Evolutionary conservation across 164 flowering plant species (phyloP), one percentile per base, ranked within the genome.

Genomic region (Stephania yunnanensis): DNA sequence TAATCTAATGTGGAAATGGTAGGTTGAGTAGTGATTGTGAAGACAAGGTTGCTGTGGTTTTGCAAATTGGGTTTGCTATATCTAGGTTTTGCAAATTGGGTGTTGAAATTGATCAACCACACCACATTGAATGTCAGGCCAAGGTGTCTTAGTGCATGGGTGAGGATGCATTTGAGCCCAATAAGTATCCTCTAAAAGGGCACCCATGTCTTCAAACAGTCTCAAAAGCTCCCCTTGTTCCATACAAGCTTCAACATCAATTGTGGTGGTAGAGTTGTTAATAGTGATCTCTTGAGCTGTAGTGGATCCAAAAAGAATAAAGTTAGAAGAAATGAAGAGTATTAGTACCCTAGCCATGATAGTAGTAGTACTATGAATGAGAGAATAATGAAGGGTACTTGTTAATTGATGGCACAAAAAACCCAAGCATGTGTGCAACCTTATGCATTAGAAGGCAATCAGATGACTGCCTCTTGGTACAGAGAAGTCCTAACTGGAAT

Each of bases 401-500:
- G 20, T 58, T 58, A 58, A 17, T 0, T 5, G 80, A 2, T 2
- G 89, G 92, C 68, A 84, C 74, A 10, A 96, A 84, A 76, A 86
- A 87, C 2, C 83, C 85, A 0, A 96, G 87, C 3, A 96, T 97
- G 0, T 97, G 92, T 0, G 90, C 84, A 4, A 94, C 98, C 79
- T 94, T 97, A 55, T 96, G 98, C 97, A 96, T 96, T 1, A 97
- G 92, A 0, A 98, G 99, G 20, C 98, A 75, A 8, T 96, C 97
- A 0, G 87, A 75, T 7, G 97, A 91, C 80, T 92, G 99, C 70
- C 83, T 83, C 81, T 92, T 96, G 67, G 92, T 86, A 90, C 98
- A 96, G 10, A 96, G 85, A 17, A 96, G 91, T 7, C 97, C 99
- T 2, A 94, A 91, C 83, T 92, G 97, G 75, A 94, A 92, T 4